Conservation (phyloP, 2,329 filamentous ascomycete species). For the Laburnicola sp. region DNA sequence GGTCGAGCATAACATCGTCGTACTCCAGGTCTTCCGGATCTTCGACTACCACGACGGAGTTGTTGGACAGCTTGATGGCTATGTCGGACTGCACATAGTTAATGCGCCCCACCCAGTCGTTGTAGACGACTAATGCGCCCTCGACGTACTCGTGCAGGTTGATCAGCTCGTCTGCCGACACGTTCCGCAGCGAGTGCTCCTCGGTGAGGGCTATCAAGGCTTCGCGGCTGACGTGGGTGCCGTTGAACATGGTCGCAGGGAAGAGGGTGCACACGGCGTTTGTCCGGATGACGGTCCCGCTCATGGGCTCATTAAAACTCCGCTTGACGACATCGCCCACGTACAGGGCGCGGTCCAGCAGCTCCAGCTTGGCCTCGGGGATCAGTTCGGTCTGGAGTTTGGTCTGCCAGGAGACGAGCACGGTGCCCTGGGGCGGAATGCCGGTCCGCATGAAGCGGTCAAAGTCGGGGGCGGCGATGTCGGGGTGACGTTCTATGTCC, state of each 20-base stretch:
- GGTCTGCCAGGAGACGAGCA: constrained; percentile 54
- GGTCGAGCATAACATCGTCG: constrained; percentile 41
- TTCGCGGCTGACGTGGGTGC: constrained; percentile 23
- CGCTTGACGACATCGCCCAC: constrained; percentile 61
- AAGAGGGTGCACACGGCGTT: constrained; percentile 52
- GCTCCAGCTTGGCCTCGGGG: constrained; percentile 48
- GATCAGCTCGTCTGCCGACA: constrained; percentile 52
- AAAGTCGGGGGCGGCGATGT: constrained; percentile 40
- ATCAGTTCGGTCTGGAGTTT: constrained; percentile 49
- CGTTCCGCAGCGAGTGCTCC: constrained; percentile 43
- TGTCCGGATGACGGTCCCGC: constrained; percentile 58
- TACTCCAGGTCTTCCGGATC: constrained; percentile 48
- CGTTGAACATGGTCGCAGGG: constrained; percentile 33
- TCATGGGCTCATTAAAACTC: constrained; percentile 52
- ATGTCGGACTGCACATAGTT: constrained; percentile 55
- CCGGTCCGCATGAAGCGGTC: constrained; percentile 48
- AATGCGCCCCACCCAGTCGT: constrained; percentile 60
- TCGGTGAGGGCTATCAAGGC: constrained; percentile 21
- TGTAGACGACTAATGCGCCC: constrained; percentile 58
- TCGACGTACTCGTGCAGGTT: constrained; percentile 52
- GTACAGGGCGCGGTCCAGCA: constrained; percentile 58
- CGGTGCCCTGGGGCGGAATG: constrained; percentile 56
- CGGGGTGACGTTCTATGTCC: constrained; percentile 41
- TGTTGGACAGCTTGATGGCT: constrained; percentile 56
- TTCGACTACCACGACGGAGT: constrained; percentile 57